phyloP scores from a whole-genome alignment of 2,329 filamentous ascomycete species.

The Penicillium frequentans region DNA sequence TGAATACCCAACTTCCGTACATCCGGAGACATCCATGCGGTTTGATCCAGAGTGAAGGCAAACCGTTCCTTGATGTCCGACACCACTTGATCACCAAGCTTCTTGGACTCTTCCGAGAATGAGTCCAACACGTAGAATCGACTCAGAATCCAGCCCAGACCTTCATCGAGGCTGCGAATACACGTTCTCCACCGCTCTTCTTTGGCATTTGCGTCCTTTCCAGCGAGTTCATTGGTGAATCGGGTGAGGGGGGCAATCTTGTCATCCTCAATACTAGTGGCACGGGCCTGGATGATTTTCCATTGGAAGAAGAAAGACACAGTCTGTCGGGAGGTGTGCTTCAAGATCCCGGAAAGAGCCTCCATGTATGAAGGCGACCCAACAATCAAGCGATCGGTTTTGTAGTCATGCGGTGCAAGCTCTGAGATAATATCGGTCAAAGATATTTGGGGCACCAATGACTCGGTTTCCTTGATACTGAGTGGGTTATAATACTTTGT shows the following conservation, averaged over 20 bases:
- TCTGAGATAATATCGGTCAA: slow-evolving; percentile 54
- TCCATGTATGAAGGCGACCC: slow-evolving; percentile 61
- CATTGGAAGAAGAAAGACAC: slow-evolving; percentile 65
- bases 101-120: slow-evolving; percentile 66
- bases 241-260: slow-evolving; percentile 59
- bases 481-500: slow-evolving; percentile 68
- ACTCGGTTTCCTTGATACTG: slow-evolving; percentile 55
- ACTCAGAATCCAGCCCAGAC: slow-evolving; percentile 67
- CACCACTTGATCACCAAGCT: slow-evolving; percentile 68
- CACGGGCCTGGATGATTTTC: slow-evolving; percentile 60
- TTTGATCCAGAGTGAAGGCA: slow-evolving; percentile 58
- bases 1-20: slow-evolving; percentile 61
- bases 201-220: slow-evolving; percentile 62
- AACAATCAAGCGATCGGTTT: slow-evolving; percentile 57
- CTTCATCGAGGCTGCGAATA: slow-evolving; percentile 56
- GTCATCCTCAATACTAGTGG: slow-evolving; percentile 57
- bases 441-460: slow-evolving; percentile 57
- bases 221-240: slow-evolving; percentile 62
- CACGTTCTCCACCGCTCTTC: slow-evolving; percentile 69
- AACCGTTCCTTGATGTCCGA: slow-evolving; percentile 69
- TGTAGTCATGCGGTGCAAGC: slow-evolving; percentile 54
- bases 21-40: slow-evolving; percentile 65
- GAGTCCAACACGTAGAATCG: slow-evolving; percentile 70
- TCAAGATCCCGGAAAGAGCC: slow-evolving; percentile 57
- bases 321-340: slow-evolving; percentile 54